Evolutionary conservation across 495 filamentous ascomycete genomes (phyloP), one percentile per base, ranked within the genome.

Genomic region (Xylaria castorea): DNA sequence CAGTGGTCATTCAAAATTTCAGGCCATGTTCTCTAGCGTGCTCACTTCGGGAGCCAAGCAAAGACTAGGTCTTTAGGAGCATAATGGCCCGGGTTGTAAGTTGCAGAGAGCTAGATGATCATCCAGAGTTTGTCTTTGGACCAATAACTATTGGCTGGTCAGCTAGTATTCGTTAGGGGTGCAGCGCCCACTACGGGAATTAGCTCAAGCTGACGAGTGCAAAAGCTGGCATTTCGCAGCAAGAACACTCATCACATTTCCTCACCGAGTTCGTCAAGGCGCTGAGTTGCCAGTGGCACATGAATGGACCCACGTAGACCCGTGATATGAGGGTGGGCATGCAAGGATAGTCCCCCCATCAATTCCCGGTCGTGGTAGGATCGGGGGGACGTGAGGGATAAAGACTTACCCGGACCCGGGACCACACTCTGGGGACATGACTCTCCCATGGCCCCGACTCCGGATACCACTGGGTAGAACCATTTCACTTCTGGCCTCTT

Each of bases 401-500:
- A 68, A 68, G 20, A 68, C 66, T 68, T 68, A 68, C 32, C 32
- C 66, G 50, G 66, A 18, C 5, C 14, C 27, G n/a, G 25, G 66
- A 36, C 48, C 32, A 6, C 9, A 38, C 20, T 18, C 25, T 27
- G 36, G 32, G 30, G 48, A n/a, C 18, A 68, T 42, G 16, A 3
- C 16, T 55, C 36, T 68, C 57, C 50, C 50, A 57, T 16, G 12
- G 5, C 27, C 25, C 64, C 36, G 66, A 68, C 20, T 68, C 66
- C 66, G 66, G 66, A 57, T 44, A 27, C 32, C 4, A 16, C 5
- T 42, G 5, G 11, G 34, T 5, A 18, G n/a, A 55, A 42, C 20
- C 48, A n/a, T 68, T n/a, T 22, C 20, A 30, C 44, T 51, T 48
- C 8, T 22, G 16, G 8, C 27, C 30, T 11, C 27, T 16, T 32